Conservation (phyloP, 1,284 basidiomycete species). For the Phellopilus nigrolimitatus region DNA sequence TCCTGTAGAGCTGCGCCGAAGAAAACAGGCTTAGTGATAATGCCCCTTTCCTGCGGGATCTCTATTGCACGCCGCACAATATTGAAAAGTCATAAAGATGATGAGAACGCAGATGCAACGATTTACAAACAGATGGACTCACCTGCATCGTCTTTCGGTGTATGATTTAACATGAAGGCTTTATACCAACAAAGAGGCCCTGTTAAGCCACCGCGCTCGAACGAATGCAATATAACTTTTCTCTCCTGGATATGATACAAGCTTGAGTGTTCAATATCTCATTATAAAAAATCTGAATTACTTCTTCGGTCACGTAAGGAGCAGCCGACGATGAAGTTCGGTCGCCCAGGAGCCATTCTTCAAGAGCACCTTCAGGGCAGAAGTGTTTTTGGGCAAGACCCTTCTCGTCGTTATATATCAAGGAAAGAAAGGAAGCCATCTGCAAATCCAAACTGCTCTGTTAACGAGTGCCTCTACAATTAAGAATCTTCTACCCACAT, state of each 20-base stretch:
- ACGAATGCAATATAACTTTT: conserved; percentile 1
- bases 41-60: conserved; percentile 13
- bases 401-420: conserved; percentile 29
- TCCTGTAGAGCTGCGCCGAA: conserved; percentile 20
- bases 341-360: conserved; percentile 28
- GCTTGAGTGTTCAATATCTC: not conserved
- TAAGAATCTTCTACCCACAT: conserved; percentile 23
- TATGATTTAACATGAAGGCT: conserved; percentile 24
- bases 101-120: not conserved
- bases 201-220: conserved; percentile 6
- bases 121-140: not conserved
- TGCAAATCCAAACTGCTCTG: conserved; percentile 11
- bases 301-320: conserved; percentile 24
- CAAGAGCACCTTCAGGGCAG: conserved; percentile 25
- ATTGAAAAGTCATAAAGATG: not conserved
- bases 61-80: not conserved
- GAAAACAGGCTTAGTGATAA: conserved; percentile 23
- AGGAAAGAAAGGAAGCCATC: conserved; percentile 30
- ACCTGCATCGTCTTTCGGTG: conserved; percentile 27
- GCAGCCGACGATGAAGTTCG: conserved; percentile 14
- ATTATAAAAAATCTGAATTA: conserved; percentile 8
- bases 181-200: conserved; percentile 29
- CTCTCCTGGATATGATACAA: not conserved
- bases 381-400: conserved; percentile 27
- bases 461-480: not conserved